Percentiles rank a stretch among this genome's conserved stretches.
Evolutionary conservation across 1,139 yeast species (phyloP).

Genomic region (Sugiyamaella castrensis): DNA sequence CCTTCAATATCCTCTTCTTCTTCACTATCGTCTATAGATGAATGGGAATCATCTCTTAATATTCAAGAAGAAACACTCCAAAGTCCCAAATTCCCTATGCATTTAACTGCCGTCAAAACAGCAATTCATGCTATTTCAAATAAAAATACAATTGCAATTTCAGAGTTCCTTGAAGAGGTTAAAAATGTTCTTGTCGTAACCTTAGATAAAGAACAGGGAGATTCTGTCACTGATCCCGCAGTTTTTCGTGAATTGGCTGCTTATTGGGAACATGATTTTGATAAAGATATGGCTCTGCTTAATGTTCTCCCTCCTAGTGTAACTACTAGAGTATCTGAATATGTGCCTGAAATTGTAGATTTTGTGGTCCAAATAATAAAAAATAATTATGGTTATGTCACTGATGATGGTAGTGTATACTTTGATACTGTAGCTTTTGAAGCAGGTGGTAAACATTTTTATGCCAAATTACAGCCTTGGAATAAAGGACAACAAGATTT

Average conservation of each 20-base stretch:
- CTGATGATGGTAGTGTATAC: slow-evolving; percentile 89
- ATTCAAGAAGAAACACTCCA: slow-evolving; percentile 48
- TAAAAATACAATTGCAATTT: slow-evolving; percentile 29
- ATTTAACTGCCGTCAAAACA: slow-evolving; percentile 57
- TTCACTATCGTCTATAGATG: slow-evolving; percentile 36
- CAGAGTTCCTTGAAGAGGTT: slow-evolving; percentile 48
- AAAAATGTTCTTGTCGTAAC: slow-evolving; percentile 74
- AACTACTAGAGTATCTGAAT: slow-evolving; percentile 95
- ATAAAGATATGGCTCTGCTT: slow-evolving; percentile 78
- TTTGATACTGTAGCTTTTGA: slow-evolving; percentile 87
- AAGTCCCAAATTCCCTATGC: slow-evolving; percentile 86
- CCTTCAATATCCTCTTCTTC: neutral
- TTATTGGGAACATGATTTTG: slow-evolving; percentile 82
- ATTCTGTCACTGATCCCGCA: slow-evolving; percentile 76
- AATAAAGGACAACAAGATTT: slow-evolving; percentile 84
- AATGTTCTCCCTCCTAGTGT: slow-evolving; percentile 82
- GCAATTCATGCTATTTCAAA: slow-evolving; percentile 45
- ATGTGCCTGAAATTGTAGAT: slow-evolving; percentile 82
- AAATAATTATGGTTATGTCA: slow-evolving; percentile 81
- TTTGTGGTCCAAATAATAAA: slow-evolving; percentile 71
- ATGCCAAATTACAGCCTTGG: slow-evolving; percentile 98
- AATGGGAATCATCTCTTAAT: slow-evolving; percentile 55
- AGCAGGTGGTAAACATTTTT: slow-evolving; percentile 59
- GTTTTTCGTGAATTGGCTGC: slow-evolving; percentile 81
- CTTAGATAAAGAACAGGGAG: slow-evolving; percentile 70